Percentiles rank a stretch among this genome's conserved stretches.
These are phyloP conservation scores for Glonium stellatum DNA, from an alignment of 495 filamentous ascomycete species.

Conservation along the genomic window DNA sequence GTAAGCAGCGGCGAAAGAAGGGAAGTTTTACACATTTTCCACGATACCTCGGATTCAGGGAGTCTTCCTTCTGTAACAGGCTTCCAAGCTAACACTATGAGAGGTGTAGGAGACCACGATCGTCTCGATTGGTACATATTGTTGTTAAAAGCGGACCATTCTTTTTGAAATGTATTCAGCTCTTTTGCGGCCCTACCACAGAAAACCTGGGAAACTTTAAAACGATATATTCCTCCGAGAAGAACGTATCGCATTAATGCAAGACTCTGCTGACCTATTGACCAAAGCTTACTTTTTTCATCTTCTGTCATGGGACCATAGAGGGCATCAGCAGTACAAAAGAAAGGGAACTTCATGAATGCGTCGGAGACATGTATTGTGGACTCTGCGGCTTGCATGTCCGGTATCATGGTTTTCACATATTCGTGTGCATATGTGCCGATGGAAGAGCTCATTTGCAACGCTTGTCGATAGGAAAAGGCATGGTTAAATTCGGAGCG, in stretches of 20 bases:
- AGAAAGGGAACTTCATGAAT: constrained; percentile 4
- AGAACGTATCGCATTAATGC: constrained; percentile 3
- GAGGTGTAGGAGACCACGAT: constrained; percentile 15
- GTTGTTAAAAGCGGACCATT: constrained; percentile 5
- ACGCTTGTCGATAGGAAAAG: constrained; percentile 8
- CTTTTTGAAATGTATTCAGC: not conserved
- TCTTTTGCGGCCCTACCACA: not conserved
- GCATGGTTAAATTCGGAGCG: constrained; percentile 4
- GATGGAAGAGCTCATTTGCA: constrained; percentile 6
- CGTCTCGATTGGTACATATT: not conserved
- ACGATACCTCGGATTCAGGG: not conserved
- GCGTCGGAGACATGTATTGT: not conserved
- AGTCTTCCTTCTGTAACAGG: constrained; percentile 10
- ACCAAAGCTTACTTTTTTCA: constrained; percentile 1
- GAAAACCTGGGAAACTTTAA: not conserved
- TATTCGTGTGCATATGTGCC: not conserved
- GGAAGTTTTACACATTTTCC: not conserved
- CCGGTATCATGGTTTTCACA: not conserved
- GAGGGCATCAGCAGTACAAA: not conserved
- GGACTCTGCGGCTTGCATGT: not conserved
- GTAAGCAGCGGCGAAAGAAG: not conserved
- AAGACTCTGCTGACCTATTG: not conserved
- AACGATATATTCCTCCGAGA: not conserved
- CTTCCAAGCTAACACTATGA: constrained; percentile 21
- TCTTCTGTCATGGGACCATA: not conserved